A percentile compares a stretch with the other conserved stretches of the same genome.
These are phyloP conservation scores for Aspergillus calidoustus DNA, from an alignment of 2,329 filamentous ascomycete species.

Conservation along the genomic window DNA sequence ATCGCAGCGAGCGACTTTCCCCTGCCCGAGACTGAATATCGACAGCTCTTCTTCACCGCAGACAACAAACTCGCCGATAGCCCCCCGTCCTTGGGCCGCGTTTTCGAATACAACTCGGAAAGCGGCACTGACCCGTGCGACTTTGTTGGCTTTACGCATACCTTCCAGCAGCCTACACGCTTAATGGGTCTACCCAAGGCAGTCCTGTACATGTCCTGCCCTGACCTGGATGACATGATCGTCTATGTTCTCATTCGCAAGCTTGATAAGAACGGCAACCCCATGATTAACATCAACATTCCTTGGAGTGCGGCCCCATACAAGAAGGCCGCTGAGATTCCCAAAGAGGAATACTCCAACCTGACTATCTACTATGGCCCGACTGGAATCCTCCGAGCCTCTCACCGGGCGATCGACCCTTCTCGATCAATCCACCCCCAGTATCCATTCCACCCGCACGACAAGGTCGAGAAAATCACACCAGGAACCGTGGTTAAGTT, in stretches of 20 bases:
- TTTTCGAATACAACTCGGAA: constrained; percentile 18
- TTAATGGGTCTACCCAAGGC: constrained; percentile 52
- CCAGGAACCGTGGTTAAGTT: constrained; percentile 3
- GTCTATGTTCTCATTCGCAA: constrained; percentile 53
- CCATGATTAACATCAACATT: constrained; percentile 41
- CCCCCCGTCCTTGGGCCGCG: neutral
- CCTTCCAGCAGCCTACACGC: constrained; percentile 42
- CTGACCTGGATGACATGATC: constrained; percentile 48
- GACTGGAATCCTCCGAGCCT: constrained; percentile 6
- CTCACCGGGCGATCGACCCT: constrained; percentile 2
- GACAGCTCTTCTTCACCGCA: constrained; percentile 31
- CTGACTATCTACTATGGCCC: constrained; percentile 10
- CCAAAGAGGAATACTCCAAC: constrained; percentile 6
- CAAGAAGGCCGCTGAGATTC: constrained; percentile 1
- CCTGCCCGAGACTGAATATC: constrained; percentile 33
- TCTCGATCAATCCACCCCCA: constrained; percentile 7
- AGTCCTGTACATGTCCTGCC: constrained; percentile 50
- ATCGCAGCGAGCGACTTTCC: constrained; percentile 28
- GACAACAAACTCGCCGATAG: neutral
- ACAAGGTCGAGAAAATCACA: constrained; percentile 3
- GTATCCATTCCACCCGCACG: constrained; percentile 11
- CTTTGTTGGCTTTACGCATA: constrained; percentile 43
- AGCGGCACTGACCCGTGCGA: constrained; percentile 32
- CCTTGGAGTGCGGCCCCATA: constrained; percentile 3
- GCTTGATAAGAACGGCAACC: constrained; percentile 45